Conservation (phyloP, 257 asterid species). For the Solanum gracilifrons region DNA sequence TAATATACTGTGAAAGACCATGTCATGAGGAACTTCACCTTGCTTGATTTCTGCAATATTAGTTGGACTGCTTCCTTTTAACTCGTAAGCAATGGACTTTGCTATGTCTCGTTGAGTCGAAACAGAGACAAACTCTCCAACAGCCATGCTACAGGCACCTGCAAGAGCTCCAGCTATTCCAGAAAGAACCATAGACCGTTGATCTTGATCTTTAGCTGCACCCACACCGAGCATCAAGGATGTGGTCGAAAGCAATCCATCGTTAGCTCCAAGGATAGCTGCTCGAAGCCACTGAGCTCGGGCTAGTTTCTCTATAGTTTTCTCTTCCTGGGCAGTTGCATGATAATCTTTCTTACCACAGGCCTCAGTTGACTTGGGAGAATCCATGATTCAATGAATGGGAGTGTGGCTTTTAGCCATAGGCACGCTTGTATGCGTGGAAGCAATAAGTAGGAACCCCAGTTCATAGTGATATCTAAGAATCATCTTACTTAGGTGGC, state of each 20-base stretch:
- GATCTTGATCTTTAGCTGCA: constrained; percentile 45
- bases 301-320: constrained; percentile 1
- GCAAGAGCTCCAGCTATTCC: constrained; percentile 61
- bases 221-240: constrained; percentile 60
- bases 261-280: constrained; percentile 61
- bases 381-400: constrained; percentile 6
- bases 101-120: constrained; percentile 55
- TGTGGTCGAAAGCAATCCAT: constrained; percentile 51
- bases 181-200: constrained; percentile 27
- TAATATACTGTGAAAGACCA: neutral
- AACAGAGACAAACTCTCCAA: constrained; percentile 53
- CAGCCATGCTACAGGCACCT: constrained; percentile 71
- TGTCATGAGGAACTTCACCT: neutral
- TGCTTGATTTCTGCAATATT: neutral
- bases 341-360: constrained; percentile 13
- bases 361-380: constrained; percentile 3
- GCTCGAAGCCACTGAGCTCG: constrained; percentile 67
- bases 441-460: constrained; percentile 1
- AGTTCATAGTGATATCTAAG: neutral
- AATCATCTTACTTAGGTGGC: constrained; percentile 15
- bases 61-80: neutral
- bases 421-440: constrained; percentile 14
- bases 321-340: neutral
- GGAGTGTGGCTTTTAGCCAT: constrained; percentile 36
- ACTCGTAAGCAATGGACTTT: neutral